These are phyloP conservation scores for Trichoderma polysporum DNA, from an alignment of 2,329 filamentous ascomycete species.

Conservation along the genomic window DNA sequence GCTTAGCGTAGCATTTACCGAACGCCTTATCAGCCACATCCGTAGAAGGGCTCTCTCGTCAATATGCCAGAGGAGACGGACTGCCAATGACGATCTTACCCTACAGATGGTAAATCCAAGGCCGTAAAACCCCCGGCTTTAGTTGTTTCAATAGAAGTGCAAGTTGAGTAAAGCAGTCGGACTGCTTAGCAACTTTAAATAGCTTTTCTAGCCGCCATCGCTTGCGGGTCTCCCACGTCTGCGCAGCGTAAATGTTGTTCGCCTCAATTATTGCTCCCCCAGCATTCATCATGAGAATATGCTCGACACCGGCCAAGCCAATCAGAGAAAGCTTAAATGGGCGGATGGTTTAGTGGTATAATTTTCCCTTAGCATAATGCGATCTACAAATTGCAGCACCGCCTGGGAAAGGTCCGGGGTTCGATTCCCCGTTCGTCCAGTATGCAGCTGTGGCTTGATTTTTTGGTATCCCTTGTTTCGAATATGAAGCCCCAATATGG, in stretches of 20 bases:
- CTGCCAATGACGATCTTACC: too few species aligned
- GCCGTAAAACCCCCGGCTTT: too few species aligned
- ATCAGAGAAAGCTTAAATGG: slow-evolving; percentile 10
- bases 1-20: background rate
- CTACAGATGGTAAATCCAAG: too few species aligned
- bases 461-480: background rate
- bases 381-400: background rate
- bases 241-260: too few species aligned
- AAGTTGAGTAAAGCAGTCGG: too few species aligned
- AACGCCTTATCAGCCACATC: background rate
- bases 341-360: slow-evolving; percentile 23
- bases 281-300: background rate
- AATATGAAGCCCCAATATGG: too few species aligned
- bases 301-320: background rate
- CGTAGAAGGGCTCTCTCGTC: too few species aligned
- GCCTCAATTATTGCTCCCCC: rapidly evolving
- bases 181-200: too few species aligned
- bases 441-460: background rate
- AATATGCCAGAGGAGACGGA: too few species aligned
- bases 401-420: slow-evolving; percentile 23
- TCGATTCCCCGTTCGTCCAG: slow-evolving; percentile 25
- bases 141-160: too few species aligned
- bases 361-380: slow-evolving; percentile 20
- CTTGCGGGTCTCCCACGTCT: too few species aligned
- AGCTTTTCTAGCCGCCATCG: too few species aligned